A percentile compares a stretch with the other conserved stretches of the same genome.
Evolutionary conservation across 106 monocot genomes (phyloP).

Genomic region (Xerophyta viscosa): DNA sequence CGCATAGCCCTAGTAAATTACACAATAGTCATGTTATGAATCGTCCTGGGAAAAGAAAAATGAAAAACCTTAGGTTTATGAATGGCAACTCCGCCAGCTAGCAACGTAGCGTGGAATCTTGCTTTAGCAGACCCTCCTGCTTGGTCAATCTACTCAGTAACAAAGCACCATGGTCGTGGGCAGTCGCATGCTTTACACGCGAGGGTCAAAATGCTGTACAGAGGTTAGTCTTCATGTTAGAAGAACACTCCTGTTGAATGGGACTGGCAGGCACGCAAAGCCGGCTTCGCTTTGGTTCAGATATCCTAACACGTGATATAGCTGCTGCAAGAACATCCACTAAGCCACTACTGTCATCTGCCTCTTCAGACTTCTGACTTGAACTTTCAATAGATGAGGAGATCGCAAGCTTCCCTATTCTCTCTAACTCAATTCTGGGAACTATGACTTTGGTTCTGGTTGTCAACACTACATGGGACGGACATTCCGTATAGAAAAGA

Average conservation of each 20-base stretch:
- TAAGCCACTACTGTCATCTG: constrained; percentile 35
- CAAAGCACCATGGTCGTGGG: background rate
- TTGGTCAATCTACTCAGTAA: constrained; percentile 6
- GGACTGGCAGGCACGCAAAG: constrained; percentile 47
- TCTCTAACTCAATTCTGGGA: constrained; percentile 14
- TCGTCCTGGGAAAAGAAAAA: background rate
- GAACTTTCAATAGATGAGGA: constrained; percentile 22
- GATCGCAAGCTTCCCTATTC: background rate
- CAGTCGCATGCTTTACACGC: too few species aligned
- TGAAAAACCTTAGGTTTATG: background rate
- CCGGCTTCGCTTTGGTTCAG: constrained; percentile 81
- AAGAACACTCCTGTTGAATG: constrained; percentile 50
- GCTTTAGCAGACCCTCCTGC: background rate
- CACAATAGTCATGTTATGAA: too few species aligned
- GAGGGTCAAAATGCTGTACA: constrained; percentile 74
- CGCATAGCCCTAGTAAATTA: too few species aligned
- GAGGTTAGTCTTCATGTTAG: constrained; percentile 79
- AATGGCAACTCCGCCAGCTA: background rate
- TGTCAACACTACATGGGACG: constrained; percentile 17
- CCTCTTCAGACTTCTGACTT: constrained; percentile 33
- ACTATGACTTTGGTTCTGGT: constrained; percentile 6
- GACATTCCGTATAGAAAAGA: constrained; percentile 53
- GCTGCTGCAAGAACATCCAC: constrained; percentile 73
- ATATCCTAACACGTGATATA: constrained; percentile 76
- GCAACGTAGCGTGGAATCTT: too few species aligned